phyloP scores from a whole-genome alignment of 441 rosid genomes.

The Adansonia grandidieri region DNA sequence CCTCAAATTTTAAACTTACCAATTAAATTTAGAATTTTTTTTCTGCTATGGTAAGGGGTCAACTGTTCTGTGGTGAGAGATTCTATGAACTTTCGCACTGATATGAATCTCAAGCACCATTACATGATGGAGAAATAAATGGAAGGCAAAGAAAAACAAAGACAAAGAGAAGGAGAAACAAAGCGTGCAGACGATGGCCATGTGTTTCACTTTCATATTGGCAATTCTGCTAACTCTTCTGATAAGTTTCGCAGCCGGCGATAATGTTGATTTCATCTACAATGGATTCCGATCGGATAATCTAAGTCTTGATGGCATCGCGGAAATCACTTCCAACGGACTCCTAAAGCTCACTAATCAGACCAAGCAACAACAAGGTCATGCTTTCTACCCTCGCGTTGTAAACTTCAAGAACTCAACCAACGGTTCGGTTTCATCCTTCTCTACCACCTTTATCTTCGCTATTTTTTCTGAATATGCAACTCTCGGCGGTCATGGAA shows the following conservation, averaged over 20 bases:
- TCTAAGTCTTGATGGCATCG: slow-evolving; percentile 32
- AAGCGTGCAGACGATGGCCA: not conserved
- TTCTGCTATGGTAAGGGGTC: no score
- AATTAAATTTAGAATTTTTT: no score
- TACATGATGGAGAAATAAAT: not conserved
- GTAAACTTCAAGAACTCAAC: slow-evolving; percentile 38
- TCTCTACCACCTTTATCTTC: slow-evolving; percentile 59
- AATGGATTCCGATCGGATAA: slow-evolving; percentile 29
- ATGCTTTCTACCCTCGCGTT: slow-evolving; percentile 33
- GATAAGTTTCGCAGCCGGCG: not conserved
- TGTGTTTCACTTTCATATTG: slow-evolving; percentile 18
- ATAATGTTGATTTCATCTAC: slow-evolving; percentile 19
- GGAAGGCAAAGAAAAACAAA: no score
- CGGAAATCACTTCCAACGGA: slow-evolving; percentile 28
- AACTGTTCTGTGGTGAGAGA: not conserved
- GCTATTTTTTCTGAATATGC: slow-evolving; percentile 42
- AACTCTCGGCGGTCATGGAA: slow-evolving; percentile 44
- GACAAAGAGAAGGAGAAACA: not conserved
- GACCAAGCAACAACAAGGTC: slow-evolving; percentile 29
- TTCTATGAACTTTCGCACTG: not conserved
- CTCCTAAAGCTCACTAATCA: slow-evolving; percentile 37
- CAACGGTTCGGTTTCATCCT: slow-evolving; percentile 35
- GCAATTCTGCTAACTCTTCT: not conserved
- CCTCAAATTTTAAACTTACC: no score
- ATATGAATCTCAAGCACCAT: not conserved